Evolutionary conservation across 306 rosid species (phyloP), one percentile per base, ranked within the genome.

Genomic region (Cucurbita argyrosperma): DNA sequence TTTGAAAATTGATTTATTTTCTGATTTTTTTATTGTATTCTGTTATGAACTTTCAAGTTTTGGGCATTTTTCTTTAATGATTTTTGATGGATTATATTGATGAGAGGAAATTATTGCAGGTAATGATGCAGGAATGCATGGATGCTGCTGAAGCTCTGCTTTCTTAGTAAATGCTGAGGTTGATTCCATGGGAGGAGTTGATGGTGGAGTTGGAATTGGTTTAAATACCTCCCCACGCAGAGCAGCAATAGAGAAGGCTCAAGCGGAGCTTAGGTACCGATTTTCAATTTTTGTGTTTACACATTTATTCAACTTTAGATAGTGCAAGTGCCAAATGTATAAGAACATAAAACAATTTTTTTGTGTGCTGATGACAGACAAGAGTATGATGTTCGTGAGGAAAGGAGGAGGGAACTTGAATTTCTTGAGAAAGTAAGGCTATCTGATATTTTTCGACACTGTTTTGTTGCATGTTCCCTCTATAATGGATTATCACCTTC

Each of bases 121-220:
- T 75, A 68, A 79, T 85, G 81, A 82, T 76, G 85, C 82, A 83
- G 96, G 90, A 86, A 91, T 91, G 99, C 91, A 88, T 87, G 96
- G 93, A 91, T 89, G 84, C 81, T 83, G 85, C 80, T 80, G 88
- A 74, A 92, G 85, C 57, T 84, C 96, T 86, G 88, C 85, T 81
- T 79, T 88, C 90, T 80, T 86, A 78, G 99, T 95, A 95, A 95
- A 95, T 95, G 97, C 97, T 88, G 97, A 95, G 94, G 97, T 90
- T 84, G 99, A 91, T 95, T 95, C 97, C 89, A 95, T 95, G 99
- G 99, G 97, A 84, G 99, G 99, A 82, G 99, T 95, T 87, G 99
- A 95, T 51, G 89, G 96, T 37, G 97, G 97, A 89, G 89, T 88
- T 84, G 96, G 96, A 76, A 81, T 85, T 83, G 96, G 97, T 78